Percentiles rank a stretch among this genome's conserved stretches.
These are phyloP conservation scores for Avicennia marina DNA, from an alignment of 257 asterid genomes.

Conservation along the genomic window DNA sequence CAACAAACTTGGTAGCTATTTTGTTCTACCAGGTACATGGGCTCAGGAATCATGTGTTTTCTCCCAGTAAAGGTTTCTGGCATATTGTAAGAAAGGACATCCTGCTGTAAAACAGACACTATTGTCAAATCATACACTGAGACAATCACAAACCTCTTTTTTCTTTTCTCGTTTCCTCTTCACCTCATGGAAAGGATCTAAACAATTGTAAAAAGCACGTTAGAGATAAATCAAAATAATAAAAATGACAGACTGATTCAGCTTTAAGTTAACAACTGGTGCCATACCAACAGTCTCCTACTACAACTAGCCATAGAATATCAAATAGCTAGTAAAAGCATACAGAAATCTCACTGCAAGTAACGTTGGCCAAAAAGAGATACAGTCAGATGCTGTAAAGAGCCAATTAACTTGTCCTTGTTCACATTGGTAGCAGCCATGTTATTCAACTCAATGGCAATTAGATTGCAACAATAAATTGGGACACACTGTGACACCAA, in stretches of 20 bases:
- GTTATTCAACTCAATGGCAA: not conserved
- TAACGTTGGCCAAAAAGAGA: not conserved
- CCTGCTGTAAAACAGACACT: conserved; percentile 12
- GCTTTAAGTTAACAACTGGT: no score
- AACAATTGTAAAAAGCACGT: conserved; percentile 24
- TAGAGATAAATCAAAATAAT: conserved; percentile 22
- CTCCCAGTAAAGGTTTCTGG: not conserved
- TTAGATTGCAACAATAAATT: not conserved
- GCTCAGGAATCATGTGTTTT: not conserved
- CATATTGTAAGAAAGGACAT: conserved; percentile 1
- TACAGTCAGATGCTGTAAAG: no score
- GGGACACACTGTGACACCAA: not conserved
- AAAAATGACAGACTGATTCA: conserved; percentile 3
- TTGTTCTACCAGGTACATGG: conserved; percentile 1
- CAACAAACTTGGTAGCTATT: no score
- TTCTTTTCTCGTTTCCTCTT: conserved; percentile 94
- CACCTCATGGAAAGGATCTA: conserved; percentile 74
- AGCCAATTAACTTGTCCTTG: no score
- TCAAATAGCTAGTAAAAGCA: conserved; percentile 7
- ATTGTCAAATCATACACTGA: conserved; percentile 1
- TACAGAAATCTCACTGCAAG: not conserved
- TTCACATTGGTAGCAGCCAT: no score
- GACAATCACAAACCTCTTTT: conserved; percentile 63
- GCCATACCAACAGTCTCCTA: not conserved
- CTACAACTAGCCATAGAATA: not conserved